phyloP scores from a whole-genome alignment of 164 flowering plant species.

The Stephania cephalantha region DNA sequence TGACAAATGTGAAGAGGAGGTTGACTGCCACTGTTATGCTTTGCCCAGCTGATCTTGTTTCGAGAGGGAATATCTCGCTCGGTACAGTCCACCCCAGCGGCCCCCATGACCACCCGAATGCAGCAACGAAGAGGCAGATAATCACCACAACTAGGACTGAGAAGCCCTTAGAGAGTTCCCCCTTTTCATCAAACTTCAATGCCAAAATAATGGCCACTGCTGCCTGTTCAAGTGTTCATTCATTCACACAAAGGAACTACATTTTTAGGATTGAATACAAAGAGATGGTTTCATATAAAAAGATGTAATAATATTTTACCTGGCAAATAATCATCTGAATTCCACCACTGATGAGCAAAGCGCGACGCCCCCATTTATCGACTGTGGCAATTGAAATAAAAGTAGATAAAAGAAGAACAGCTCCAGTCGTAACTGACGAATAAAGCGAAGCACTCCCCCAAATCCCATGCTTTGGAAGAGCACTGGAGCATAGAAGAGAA shows the following conservation, averaged over 20 bases:
- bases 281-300: no score
- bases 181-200: conserved; percentile 43
- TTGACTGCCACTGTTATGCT: conserved; percentile 53
- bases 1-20: conserved; percentile 48
- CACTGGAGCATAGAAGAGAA: conserved; percentile 89
- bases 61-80: conserved; percentile 54
- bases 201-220: conserved; percentile 66
- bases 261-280: no score
- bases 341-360: conserved; percentile 70
- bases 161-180: conserved; percentile 49
- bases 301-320: conserved; percentile 29
- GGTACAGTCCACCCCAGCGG: conserved; percentile 62
- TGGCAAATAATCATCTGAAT: conserved; percentile 76
- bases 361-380: conserved; percentile 68
- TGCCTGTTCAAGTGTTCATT: conserved; percentile 48
- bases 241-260: neutral
- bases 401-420: conserved; percentile 72
- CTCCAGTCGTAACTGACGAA: conserved; percentile 85
- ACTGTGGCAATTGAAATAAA: conserved; percentile 74
- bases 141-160: conserved; percentile 59
- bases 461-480: conserved; percentile 88
- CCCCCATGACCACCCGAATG: conserved; percentile 62
- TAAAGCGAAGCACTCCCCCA: conserved; percentile 66
- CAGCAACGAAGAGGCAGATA: conserved; percentile 74
- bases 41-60: conserved; percentile 52